Evolutionary conservation across 2,329 filamentous ascomycete species (phyloP), one percentile per base, ranked within the genome.

Genomic region (Myriosclerotinia curreyana): DNA sequence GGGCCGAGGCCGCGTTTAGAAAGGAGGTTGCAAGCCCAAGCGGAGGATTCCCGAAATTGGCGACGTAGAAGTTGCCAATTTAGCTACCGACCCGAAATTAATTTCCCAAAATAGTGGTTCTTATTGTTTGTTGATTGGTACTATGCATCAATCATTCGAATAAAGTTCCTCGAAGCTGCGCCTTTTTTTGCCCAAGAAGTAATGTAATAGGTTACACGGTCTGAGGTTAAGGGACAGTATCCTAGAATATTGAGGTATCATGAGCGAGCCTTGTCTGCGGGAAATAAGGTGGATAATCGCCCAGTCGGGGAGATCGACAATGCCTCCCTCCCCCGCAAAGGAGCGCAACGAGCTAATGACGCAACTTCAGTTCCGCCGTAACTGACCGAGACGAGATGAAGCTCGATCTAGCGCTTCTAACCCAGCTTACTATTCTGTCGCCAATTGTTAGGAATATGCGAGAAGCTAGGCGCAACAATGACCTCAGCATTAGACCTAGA

Each of bases 131-230:
- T 25, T 20, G 42, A 7, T 46, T 58, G 42, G 15, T 58, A 20
- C 22, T 42, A 5, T 14, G 22, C 22, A 40, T 36, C 9, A 9
- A 20, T 22, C 42, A 48, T 11, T 11, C 14, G 31, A 58, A 22
- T 12, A n/a, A 25, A 17, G 31, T 25, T 46, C 8, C 28, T 9
- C 9, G 12, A 25, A 58, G 2, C 4, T 48, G 38, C 36, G 22
- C 38, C 22, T 15, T 55, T 25, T 7, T 9, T 17, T 28, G 22
- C 38, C 1, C n/a, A 58, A 36, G 44, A 46, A 22, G 14, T 25
- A 14, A 25, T 48, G 42, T 48, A 48, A 36, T 58, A 48, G 42
- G 28, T 58, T 48, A 36, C 55, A 58, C 28, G 15, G n/a, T 22
- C 55, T 20, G 5, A 6, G 17, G 14, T 34, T 12, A 58, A 36